Base-by-base conservation (phyloP, 2,329 filamentous ascomycete genomes). In the Cytospora leucostoma region DNA sequence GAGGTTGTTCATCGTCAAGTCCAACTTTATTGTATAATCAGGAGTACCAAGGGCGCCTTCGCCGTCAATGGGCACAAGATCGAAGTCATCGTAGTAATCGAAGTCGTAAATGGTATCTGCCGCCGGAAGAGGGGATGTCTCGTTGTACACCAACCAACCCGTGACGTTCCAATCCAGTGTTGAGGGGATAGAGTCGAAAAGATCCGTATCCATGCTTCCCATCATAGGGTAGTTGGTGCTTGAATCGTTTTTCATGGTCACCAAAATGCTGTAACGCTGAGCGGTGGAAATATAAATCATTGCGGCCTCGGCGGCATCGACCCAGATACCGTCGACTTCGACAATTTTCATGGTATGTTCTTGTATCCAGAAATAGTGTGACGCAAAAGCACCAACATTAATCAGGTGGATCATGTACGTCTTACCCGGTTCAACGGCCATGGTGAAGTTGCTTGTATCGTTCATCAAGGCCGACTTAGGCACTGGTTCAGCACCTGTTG, bases 351-450 rank as follows among this genome's bases (percentile, higher is more conserved):
- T 85, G 37, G 83, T 88, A 68, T 88, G 86, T 19, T 81, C 84
- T 71, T 89, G 86, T 60, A 89, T 84, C 85, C 86, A 89, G 54
- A 89, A 71, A 67, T 88, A 88, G 69, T 88, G 85, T 3, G 81
- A 83, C 1, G 85, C 84, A 75, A 92, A 93, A 17, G 89, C 90
- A 15, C 87, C 89, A 21, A 92, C 84, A 69, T 92, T 92, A 68
- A 92, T 79, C 64, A 93, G 79, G 51, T 88, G 87, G 69, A 94
- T 82, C 10, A 92, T 77, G 64, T 93, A 93, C 0, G 88, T 93
- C 70, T 85, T 91, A 3, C 84, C 83, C 0, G 90, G 86, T 67
- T 87, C 69, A 3, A 93, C 83, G 0, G 79, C 68, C 44, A 92
- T 75, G 3, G 77, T 82, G 3, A 86, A 74, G 62, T 88, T 83